Percentiles rank a stretch among this genome's conserved stretches.
phyloP scores from a whole-genome alignment of 306 rosid species.

The Vigna nakashimae region DNA sequence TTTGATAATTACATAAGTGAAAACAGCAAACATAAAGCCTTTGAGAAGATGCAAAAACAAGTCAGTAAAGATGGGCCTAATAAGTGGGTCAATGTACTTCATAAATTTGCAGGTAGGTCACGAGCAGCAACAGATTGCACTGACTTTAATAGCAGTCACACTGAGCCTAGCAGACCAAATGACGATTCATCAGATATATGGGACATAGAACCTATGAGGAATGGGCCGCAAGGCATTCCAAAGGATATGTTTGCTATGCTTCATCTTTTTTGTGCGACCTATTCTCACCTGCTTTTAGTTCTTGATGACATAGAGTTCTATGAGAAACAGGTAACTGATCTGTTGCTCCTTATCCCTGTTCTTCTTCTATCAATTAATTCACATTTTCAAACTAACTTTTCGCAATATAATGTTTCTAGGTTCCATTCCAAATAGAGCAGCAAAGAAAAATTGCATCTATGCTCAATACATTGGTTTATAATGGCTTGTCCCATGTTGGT shows the following conservation, averaged over 20 bases:
- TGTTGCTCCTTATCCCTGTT: slow-evolving; percentile 19
- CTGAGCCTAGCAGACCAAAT: slow-evolving; percentile 57
- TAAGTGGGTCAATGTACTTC: slow-evolving; percentile 79
- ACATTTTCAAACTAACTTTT: slow-evolving; percentile 39
- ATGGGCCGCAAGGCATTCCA: slow-evolving; percentile 84
- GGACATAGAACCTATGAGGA: slow-evolving; percentile 78
- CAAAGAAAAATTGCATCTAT: slow-evolving; percentile 80
- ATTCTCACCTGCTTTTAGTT: slow-evolving; percentile 91
- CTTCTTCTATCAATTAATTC: slow-evolving; percentile 26
- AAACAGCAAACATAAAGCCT: slow-evolving; percentile 51
- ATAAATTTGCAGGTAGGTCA: slow-evolving; percentile 80
- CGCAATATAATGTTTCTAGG: slow-evolving; percentile 57
- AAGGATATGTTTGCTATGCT: slow-evolving; percentile 74
- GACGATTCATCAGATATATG: slow-evolving; percentile 70
- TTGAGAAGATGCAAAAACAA: slow-evolving; percentile 63
- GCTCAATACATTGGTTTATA: slow-evolving; percentile 92
- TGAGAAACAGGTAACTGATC: slow-evolving; percentile 79
- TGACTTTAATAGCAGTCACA: slow-evolving; percentile 48
- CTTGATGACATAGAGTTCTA: slow-evolving; percentile 98
- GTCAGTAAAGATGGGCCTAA: slow-evolving; percentile 65
- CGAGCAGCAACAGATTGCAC: slow-evolving; percentile 54
- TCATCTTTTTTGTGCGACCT: slow-evolving; percentile 92
- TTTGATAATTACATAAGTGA: slow-evolving; percentile 50
- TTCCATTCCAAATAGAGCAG: slow-evolving; percentile 91
- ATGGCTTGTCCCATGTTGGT: slow-evolving; percentile 70